These are phyloP conservation scores for Sophora flavescens DNA, from an alignment of 306 rosid species.

Conservation along the genomic window DNA sequence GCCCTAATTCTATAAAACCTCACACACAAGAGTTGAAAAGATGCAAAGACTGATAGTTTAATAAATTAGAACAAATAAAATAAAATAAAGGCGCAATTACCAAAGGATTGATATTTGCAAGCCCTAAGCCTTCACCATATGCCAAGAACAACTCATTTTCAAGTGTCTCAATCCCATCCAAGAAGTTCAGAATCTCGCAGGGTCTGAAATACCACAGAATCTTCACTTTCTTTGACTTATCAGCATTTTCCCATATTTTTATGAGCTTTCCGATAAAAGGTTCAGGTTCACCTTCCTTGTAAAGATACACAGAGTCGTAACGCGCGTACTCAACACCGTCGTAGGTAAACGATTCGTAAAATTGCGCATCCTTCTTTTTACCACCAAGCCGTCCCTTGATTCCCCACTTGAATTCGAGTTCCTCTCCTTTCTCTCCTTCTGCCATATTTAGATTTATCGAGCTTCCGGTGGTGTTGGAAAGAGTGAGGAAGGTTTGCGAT, in stretches of 20 bases:
- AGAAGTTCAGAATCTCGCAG: slow-evolving; percentile 65
- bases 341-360: slow-evolving; percentile 75
- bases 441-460: slow-evolving; percentile 51
- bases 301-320: slow-evolving; percentile 74
- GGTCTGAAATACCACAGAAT: slow-evolving; percentile 90
- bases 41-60: background rate
- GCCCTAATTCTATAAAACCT: background rate
- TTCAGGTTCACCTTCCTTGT: slow-evolving; percentile 67
- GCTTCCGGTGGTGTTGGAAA: background rate
- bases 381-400: slow-evolving; percentile 60
- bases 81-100: slow-evolving; percentile 49
- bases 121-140: slow-evolving; percentile 80
- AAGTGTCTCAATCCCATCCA: slow-evolving; percentile 49
- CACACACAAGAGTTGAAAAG: background rate
- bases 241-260: slow-evolving; percentile 71
- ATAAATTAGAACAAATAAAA: background rate
- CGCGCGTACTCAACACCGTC: slow-evolving; percentile 72
- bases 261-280: slow-evolving; percentile 79
- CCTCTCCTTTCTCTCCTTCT: slow-evolving; percentile 48
- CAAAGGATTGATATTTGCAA: slow-evolving; percentile 76
- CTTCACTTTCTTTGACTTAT: slow-evolving; percentile 72
- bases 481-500: background rate
- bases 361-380: slow-evolving; percentile 54
- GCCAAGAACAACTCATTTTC: slow-evolving; percentile 85
- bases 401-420: slow-evolving; percentile 76